Evolutionary conservation across 2,329 filamentous ascomycete genomes (phyloP), one percentile per base, ranked within the genome.

Genomic region (Aspergillus costaricaensis): DNA sequence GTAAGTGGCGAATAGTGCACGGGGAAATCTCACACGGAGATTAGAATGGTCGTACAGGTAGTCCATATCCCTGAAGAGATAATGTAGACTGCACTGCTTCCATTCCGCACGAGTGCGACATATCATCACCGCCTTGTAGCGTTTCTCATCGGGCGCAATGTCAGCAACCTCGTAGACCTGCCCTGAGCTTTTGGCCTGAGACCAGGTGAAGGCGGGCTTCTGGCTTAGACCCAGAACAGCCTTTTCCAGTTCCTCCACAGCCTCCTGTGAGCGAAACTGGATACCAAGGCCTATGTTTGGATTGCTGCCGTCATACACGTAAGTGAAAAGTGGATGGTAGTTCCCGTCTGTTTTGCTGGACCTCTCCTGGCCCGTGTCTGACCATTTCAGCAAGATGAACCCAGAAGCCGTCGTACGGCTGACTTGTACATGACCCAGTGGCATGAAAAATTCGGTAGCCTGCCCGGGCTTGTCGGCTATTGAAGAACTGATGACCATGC

Each of bases 401-500:
- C 66, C 64, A 2, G 70, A 66, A 12, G 62, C 49, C 14, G 66
- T 57, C 39, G 67, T 65, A 19, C 69, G 67, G 17, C 59, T 64
- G 10, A 74, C 57, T 56, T 72, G 71, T 1, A 74, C 69, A n/a
- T 60, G 62, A 32, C 69, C 69, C 44, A 72, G 50, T 6, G 72
- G 72, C 63, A 74, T 66, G 36, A 73, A 73, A 7, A 68, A 58
- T 19, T 74, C 71, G 5, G 69, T 65, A n/a, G 70, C 70, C 17
- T 57, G 59, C 3, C 70, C 71, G 5, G 51, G 49, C 15, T 60
- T 67, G 44, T 73, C 69, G 10, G 70, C 66, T 15, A 63, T 65
- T 7, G 71, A 74, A 25, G 70, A 69, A 43, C 67, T 71, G 58
- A 74, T 67, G 1, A 73, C 72, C 36, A 74, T 62, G n/a, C 72